Conservation (phyloP, 768 basidiomycete genomes). For the Suillus sp. region DNA sequence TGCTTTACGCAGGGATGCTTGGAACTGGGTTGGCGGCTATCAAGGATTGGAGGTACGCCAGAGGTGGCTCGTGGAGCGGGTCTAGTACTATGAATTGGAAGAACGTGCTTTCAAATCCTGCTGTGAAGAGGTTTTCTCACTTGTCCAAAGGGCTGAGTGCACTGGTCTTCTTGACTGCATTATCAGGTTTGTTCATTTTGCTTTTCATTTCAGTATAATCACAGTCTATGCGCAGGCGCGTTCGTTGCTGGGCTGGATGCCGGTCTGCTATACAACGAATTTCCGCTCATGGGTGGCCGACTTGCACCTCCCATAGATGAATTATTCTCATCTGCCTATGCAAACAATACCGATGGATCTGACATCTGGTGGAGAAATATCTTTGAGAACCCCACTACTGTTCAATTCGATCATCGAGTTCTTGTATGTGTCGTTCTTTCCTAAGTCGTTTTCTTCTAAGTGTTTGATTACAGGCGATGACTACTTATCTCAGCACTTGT, state of each 20-base stretch:
- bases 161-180: slow-evolving; percentile 86
- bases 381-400: slow-evolving; percentile 96
- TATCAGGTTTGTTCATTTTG: slow-evolving; percentile 68
- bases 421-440: slow-evolving; percentile 57
- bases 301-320: slow-evolving; percentile 82
- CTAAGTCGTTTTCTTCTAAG: slow-evolving; percentile 11
- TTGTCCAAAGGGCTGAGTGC: slow-evolving; percentile 64
- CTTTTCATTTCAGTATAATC: slow-evolving; percentile 4
- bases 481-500: slow-evolving; percentile 75
- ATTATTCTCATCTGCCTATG: slow-evolving; percentile 76
- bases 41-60: slow-evolving; percentile 78
- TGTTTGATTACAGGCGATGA: slow-evolving; percentile 61
- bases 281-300: slow-evolving; percentile 92
- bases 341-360: slow-evolving; percentile 63
- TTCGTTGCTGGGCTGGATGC: slow-evolving; percentile 99
- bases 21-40: slow-evolving; percentile 71
- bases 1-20: slow-evolving; percentile 94
- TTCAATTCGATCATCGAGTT: slow-evolving; percentile 94
- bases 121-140: slow-evolving; percentile 58
- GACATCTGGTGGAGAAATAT: slow-evolving; percentile 97
- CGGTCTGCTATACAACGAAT: slow-evolving; percentile 96
- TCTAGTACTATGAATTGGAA: slow-evolving; percentile 44
- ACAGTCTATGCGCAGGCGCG: slow-evolving; percentile 61
- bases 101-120: slow-evolving; percentile 53
- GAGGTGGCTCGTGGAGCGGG: slow-evolving; percentile 60